Evolutionary conservation across 495 filamentous ascomycete genomes (phyloP).

Genomic region (Wilcoxina mikolae): DNA sequence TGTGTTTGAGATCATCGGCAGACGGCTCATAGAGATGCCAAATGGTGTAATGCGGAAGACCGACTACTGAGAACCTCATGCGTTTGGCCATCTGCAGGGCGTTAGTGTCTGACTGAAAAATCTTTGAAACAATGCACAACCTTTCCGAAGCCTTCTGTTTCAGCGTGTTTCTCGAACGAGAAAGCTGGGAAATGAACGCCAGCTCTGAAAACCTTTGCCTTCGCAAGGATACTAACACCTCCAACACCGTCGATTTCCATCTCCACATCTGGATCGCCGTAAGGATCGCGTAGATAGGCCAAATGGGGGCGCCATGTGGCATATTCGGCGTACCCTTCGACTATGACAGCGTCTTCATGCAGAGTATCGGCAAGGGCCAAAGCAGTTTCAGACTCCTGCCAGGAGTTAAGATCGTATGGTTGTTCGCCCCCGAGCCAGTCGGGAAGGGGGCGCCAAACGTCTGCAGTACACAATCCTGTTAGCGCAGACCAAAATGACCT

Average conservation of each 20-base stretch:
- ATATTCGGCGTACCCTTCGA: constrained; percentile 98
- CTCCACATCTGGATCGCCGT: constrained; percentile 96
- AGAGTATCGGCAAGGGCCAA: constrained; percentile 84
- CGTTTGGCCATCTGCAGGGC: constrained; percentile 76
- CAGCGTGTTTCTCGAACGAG: constrained; percentile 96
- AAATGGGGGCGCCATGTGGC: constrained; percentile 97
- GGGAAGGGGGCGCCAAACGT: constrained; percentile 95
- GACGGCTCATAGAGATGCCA: constrained; percentile 99
- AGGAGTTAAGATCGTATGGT: constrained; percentile 96
- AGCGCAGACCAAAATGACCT: too few species aligned
- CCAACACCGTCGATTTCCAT: constrained; percentile 99
- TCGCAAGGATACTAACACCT: constrained; percentile 92
- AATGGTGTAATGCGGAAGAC: constrained; percentile 93
- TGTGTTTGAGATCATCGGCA: constrained; percentile 90
- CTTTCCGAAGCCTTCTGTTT: constrained; percentile 98
- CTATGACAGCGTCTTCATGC: constrained; percentile 97
- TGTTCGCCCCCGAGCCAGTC: constrained; percentile 99
- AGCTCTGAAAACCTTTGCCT: constrained; percentile 83
- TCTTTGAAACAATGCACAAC: too few species aligned
- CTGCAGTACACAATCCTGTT: constrained; percentile 35
- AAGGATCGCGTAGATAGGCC: constrained; percentile 91
- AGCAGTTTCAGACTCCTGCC: constrained; percentile 98
- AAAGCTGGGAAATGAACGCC: constrained; percentile 98
- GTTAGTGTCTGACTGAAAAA: too few species aligned
- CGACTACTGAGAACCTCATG: constrained; percentile 93